Conservation (phyloP, 192 early-diverging fungal genomes). For the Chytriomyces sp. region DNA sequence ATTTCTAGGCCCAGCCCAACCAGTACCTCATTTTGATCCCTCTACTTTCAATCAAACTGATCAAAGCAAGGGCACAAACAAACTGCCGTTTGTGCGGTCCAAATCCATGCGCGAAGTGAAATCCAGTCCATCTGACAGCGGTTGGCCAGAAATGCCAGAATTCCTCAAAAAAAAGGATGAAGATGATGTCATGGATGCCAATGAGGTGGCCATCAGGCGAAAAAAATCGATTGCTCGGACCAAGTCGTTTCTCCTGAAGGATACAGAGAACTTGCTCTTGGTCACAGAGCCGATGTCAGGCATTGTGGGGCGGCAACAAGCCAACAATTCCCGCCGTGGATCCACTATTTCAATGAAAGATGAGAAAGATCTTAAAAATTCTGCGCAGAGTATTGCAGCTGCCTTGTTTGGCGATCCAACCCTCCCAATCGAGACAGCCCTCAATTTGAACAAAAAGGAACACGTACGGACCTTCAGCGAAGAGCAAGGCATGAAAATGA, state of each 20-base stretch:
- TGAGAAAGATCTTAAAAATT: not conserved
- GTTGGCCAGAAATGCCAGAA: not conserved
- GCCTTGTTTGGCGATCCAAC: conserved; percentile 19
- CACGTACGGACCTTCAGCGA: not conserved
- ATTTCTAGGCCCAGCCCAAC: not conserved
- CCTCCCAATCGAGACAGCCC: not conserved
- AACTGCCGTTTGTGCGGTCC: not conserved
- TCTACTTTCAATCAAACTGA: not conserved
- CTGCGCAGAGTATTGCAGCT: conserved; percentile 4
- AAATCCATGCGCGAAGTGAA: not conserved
- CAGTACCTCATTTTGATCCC: not conserved
- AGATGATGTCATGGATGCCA: not conserved
- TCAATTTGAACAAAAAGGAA: not conserved
- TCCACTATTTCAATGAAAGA: too few species aligned
- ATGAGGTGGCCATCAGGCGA: not conserved
- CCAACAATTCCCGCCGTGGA: not conserved
- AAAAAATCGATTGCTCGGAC: not conserved
- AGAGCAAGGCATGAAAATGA: not conserved
- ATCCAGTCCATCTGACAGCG: not conserved
- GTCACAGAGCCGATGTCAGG: not conserved
- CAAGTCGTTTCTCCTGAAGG: conserved; percentile 1
- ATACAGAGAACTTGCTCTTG: not conserved
- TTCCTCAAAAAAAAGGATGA: not conserved
- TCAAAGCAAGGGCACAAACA: not conserved
- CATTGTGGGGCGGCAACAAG: not conserved